phyloP scores from a whole-genome alignment of 1,284 basidiomycete species.

The Pholiota adiposa region DNA sequence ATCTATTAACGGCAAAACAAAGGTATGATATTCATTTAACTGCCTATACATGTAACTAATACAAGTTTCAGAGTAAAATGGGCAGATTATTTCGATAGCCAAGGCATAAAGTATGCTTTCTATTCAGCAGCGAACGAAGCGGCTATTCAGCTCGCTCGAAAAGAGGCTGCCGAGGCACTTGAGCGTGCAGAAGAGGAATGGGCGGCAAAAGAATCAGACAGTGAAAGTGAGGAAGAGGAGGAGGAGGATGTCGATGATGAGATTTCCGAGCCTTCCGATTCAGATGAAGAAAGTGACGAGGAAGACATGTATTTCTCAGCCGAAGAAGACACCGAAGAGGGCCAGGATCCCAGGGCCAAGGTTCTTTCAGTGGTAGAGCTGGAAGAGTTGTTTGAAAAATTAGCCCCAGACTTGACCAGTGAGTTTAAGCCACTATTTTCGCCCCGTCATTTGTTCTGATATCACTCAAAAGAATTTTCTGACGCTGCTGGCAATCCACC shows the following conservation, averaged over 20 bases:
- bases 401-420: conserved; percentile 82
- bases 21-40: conserved; percentile 51
- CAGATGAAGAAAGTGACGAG: conserved; percentile 31
- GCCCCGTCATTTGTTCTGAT: conserved; percentile 6
- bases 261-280: conserved; percentile 12
- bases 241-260: conserved; percentile 1
- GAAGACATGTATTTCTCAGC: conserved; percentile 46
- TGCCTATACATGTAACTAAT: background rate
- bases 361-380: conserved; percentile 90
- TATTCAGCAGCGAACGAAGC: conserved; percentile 94
- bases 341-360: conserved; percentile 71
- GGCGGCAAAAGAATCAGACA: conserved; percentile 1
- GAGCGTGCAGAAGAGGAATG: conserved; percentile 20
- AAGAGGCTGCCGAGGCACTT: conserved; percentile 50
- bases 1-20: conserved; percentile 88
- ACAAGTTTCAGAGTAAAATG: conserved; percentile 51
- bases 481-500: conserved; percentile 64
- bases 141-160: conserved; percentile 78
- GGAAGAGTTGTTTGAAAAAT: conserved; percentile 81
- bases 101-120: conserved; percentile 88
- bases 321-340: conserved; percentile 58
- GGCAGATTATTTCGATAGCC: conserved; percentile 93
- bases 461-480: conserved; percentile 59
- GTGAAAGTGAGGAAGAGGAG: conserved; percentile 11
- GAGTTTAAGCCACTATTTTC: conserved; percentile 25